Base-by-base conservation (phyloP, 306 rosid genomes). In the Malus fusca region DNA sequence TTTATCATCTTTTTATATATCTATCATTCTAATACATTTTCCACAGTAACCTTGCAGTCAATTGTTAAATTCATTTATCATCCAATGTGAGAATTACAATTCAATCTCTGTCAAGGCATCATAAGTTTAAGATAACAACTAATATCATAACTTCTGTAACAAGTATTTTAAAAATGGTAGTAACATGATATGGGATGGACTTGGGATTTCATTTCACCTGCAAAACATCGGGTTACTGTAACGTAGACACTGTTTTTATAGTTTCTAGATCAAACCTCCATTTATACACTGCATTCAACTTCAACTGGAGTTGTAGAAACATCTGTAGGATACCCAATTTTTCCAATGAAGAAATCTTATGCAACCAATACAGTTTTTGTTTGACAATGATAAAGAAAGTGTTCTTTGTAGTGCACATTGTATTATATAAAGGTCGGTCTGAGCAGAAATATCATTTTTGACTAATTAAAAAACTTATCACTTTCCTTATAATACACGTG, bases 1-100 rank as follows among this genome's bases (percentile, higher is more conserved):
- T n/a, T 53, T 69, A 62, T 30, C 18, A 8, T 30, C 11, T 30
- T 74, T 68, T 55, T 51, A 25, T 78, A 74, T 78, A 75, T 75
- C 72, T 42, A 26, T 73, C 53, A 22, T 42, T 28, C 65, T 74
- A 8, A 6, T 18, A 33, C 17, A 75, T 66, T 28, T 21, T 28
- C 46, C 23, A 14, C n/a, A 5, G 11, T 19, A 40, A 21, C 21
- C 35, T 8, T n/a, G 42, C 19, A 63, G 42, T 30, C 4, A 15
- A 8, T 43, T 23, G 72, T 17, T 43, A 23, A 25, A 46, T 44
- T 46, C 40, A 69, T 46, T 51, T 44, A 25, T 69, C 48, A 18
- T 21, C 18, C 35, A 30, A 61, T 30, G 9, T 64, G 68, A 64
- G 68, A 31, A 11, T 28, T 51, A 17, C 55, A 48, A 18, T 48